Conservation (phyloP, 2,329 filamentous ascomycete species). For the Knufia petricola region DNA sequence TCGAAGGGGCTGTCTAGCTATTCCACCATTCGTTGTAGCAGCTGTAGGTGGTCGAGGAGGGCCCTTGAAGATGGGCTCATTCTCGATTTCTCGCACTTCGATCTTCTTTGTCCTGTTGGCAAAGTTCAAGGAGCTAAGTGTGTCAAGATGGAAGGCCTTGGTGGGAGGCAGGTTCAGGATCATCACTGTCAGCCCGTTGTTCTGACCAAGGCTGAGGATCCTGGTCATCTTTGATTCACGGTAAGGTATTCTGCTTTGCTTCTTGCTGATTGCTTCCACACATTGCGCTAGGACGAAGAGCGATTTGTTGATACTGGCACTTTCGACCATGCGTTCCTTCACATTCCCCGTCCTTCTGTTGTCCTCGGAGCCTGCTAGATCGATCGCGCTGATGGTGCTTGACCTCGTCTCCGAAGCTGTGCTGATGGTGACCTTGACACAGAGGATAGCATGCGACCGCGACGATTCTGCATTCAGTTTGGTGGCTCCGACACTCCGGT, state of each 20-base stretch:
- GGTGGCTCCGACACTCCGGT: slow-evolving; percentile 78
- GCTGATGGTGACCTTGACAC: slow-evolving; percentile 75
- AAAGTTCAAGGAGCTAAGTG: slow-evolving; percentile 85
- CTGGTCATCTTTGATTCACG: slow-evolving; percentile 96
- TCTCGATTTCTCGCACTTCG: slow-evolving; percentile 89
- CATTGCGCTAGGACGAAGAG: slow-evolving; percentile 90
- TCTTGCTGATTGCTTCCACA: slow-evolving; percentile 82
- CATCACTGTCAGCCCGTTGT: slow-evolving; percentile 93
- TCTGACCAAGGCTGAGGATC: slow-evolving; percentile 83
- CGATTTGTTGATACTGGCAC: slow-evolving; percentile 94
- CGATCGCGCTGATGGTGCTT: slow-evolving; percentile 86
- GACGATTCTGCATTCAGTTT: slow-evolving; percentile 87
- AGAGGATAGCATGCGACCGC: slow-evolving; percentile 79
- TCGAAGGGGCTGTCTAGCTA: slow-evolving; percentile 65
- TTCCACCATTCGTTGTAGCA: slow-evolving; percentile 33
- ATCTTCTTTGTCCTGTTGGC: slow-evolving; percentile 94
- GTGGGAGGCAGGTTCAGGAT: slow-evolving; percentile 87
- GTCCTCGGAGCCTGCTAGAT: slow-evolving; percentile 90
- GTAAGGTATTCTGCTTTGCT: slow-evolving; percentile 71
- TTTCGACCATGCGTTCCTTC: slow-evolving; percentile 86
- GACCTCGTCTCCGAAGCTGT: slow-evolving; percentile 58
- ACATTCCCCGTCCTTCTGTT: slow-evolving; percentile 90
- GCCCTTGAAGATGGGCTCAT: slow-evolving; percentile 81
- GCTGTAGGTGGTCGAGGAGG: slow-evolving; percentile 47
- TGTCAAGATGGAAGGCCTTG: slow-evolving; percentile 88